A percentile compares a stretch with the other conserved stretches of the same genome.
These are phyloP conservation scores for Pseudozyma tsukubaensis DNA, from an alignment of 1,284 basidiomycete species.

Conservation along the genomic window DNA sequence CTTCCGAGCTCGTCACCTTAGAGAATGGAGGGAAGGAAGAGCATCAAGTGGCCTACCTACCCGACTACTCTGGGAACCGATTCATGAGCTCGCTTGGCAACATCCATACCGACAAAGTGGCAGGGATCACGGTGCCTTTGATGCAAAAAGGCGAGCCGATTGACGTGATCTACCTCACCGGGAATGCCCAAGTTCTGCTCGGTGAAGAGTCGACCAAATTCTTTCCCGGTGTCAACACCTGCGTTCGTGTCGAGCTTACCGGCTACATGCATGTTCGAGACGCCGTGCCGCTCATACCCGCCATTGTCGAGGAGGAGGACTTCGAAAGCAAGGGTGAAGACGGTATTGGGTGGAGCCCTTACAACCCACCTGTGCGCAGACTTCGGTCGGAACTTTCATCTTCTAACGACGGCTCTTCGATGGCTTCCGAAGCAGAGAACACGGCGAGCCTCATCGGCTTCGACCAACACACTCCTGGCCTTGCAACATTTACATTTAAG, in stretches of 20 bases:
- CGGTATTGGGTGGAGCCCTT: constrained; percentile 46
- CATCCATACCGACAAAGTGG: constrained; percentile 35
- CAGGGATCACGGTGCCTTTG: constrained; percentile 28
- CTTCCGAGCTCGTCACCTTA: constrained; percentile 8
- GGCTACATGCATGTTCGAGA: constrained; percentile 37
- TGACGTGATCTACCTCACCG: constrained; percentile 41
- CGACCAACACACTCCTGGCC: constrained; percentile 11
- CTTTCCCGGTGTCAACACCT: constrained; percentile 26
- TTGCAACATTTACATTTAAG: constrained; percentile 28
- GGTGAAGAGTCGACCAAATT: constrained; percentile 16
- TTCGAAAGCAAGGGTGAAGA: constrained; percentile 18
- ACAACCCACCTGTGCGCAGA: constrained; percentile 38
- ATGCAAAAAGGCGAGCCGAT: constrained; percentile 31
- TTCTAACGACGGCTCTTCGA: too few species aligned
- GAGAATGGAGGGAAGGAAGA: constrained; percentile 9
- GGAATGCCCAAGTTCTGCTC: constrained; percentile 26
- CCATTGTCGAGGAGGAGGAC: constrained; percentile 13
- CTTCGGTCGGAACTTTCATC: constrained; percentile 24
- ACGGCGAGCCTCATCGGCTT: constrained; percentile 17
- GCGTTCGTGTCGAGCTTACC: constrained; percentile 26
- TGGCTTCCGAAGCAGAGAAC: not conserved
- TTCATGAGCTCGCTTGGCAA: constrained; percentile 48
- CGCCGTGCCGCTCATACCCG: constrained; percentile 23
- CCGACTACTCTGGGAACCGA: constrained; percentile 41
- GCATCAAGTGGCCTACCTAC: constrained; percentile 31